A percentile compares a stretch with the other conserved stretches of the same genome.
Evolutionary conservation across 441 rosid species (phyloP).

Genomic region (Adansonia rubrostipa): DNA sequence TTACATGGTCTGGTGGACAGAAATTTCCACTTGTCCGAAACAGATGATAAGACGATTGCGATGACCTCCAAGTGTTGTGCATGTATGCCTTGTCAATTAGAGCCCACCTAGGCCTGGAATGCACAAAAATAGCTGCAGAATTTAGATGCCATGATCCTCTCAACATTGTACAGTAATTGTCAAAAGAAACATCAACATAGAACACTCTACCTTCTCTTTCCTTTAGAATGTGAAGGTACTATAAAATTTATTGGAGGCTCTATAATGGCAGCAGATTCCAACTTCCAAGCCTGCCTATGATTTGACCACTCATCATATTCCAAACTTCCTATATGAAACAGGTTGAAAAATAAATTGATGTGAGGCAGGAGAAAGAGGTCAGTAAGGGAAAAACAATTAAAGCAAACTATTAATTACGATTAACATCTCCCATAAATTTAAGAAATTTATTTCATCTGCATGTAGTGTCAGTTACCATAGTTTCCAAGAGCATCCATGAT

Average conservation of each 20-base stretch:
- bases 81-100: conserved; percentile 94
- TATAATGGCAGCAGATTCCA: conserved; percentile 95
- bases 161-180: conserved; percentile 22
- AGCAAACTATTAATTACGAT: conserved; percentile 3
- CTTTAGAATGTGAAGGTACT: conserved; percentile 79
- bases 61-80: conserved; percentile 98
- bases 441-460: conserved; percentile 32
- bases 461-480: conserved; percentile 65
- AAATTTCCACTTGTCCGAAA: conserved; percentile 79
- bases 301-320: conserved; percentile 98
- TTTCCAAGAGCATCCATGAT: conserved; percentile 97
- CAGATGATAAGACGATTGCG: conserved; percentile 94
- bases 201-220: conserved; percentile 80
- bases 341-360: conserved; percentile 17
- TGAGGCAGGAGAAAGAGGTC: conserved; percentile 17
- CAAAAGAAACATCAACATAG: conserved; percentile 25
- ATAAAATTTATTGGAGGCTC: conserved; percentile 98
- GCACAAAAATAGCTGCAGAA: conserved; percentile 31
- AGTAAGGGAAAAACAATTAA: conserved; percentile 18
- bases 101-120: conserved; percentile 97
- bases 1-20: conserved; percentile 74
- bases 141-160: conserved; percentile 18
- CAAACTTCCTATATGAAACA: conserved; percentile 75
- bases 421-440: conserved; percentile 21
- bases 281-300: conserved; percentile 99